These are phyloP conservation scores for Caryopteris hybrid DNA, from an alignment of 305 asterid species.

Conservation along the genomic window DNA sequence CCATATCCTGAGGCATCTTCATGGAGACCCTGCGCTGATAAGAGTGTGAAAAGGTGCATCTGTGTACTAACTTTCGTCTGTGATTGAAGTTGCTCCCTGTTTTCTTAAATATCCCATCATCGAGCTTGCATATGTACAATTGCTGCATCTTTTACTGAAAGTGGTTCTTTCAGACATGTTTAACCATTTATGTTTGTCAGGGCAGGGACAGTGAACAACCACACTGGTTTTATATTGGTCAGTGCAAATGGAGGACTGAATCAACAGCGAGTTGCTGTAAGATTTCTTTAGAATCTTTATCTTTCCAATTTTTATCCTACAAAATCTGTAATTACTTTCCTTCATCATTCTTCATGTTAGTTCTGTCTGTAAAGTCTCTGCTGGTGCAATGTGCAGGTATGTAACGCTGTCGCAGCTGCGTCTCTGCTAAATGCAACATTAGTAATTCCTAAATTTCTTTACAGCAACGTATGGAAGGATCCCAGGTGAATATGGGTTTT, in stretches of 20 bases:
- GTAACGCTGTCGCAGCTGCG: slow-evolving; percentile 91
- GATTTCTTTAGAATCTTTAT: slow-evolving; percentile 14
- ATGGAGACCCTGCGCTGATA: slow-evolving; percentile 85
- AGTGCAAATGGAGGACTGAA: slow-evolving; percentile 97
- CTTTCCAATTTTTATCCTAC: neutral
- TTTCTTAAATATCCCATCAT: too few species aligned
- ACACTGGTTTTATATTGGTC: slow-evolving; percentile 61
- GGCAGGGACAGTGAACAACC: slow-evolving; percentile 51
- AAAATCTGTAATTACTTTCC: neutral
- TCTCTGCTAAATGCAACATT: slow-evolving; percentile 85
- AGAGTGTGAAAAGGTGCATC: slow-evolving; percentile 42
- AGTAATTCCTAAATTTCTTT: slow-evolving; percentile 84
- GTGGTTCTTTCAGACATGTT: slow-evolving; percentile 14
- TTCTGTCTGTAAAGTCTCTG: neutral
- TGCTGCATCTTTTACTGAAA: slow-evolving; percentile 6
- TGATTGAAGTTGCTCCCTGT: neutral
- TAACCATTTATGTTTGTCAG: slow-evolving; percentile 50
- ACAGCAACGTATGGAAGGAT: slow-evolving; percentile 96
- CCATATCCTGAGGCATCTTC: slow-evolving; percentile 45
- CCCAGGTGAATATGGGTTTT: slow-evolving; percentile 51
- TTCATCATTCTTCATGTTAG: neutral
- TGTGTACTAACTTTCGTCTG: neutral
- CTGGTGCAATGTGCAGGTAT: slow-evolving; percentile 47
- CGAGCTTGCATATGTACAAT: too few species aligned
- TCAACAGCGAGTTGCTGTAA: slow-evolving; percentile 96